phyloP scores from a whole-genome alignment of 148 eudicot genomes.

The Cornus controversa region DNA sequence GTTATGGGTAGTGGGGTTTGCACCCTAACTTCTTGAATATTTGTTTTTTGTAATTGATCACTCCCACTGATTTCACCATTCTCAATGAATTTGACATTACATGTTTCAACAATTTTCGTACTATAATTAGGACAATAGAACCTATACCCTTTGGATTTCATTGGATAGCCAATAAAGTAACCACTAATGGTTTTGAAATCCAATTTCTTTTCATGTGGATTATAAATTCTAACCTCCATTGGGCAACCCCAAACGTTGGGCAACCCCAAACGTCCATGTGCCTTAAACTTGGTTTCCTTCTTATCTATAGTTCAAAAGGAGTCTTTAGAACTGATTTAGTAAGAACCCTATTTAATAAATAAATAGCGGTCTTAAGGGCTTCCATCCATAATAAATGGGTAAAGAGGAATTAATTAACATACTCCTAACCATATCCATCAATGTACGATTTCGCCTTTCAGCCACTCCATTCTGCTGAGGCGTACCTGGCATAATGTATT shows the following conservation, averaged over 20 bases:
- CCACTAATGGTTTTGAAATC: not conserved
- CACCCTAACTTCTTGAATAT: no score
- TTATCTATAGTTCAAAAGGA: not conserved
- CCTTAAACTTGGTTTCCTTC: constrained; percentile 2
- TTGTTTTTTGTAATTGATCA: no score
- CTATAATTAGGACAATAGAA: not conserved
- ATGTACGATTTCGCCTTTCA: not conserved
- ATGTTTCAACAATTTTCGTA: no score
- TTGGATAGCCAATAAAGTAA: not conserved
- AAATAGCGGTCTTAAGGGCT: not conserved
- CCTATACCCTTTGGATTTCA: not conserved
- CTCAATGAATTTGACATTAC: not conserved
- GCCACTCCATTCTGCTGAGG: constrained; percentile 2
- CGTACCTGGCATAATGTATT: not conserved
- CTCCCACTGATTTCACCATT: not conserved
- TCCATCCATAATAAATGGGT: not conserved
- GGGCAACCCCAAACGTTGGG: constrained; percentile 13
- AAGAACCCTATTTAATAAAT: not conserved
- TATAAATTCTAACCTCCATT: not conserved
- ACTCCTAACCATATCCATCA: not conserved
- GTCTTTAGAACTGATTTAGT: not conserved
- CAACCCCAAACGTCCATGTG: not conserved
- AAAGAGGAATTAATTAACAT: not conserved
- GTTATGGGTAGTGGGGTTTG: no score
- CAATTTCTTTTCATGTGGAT: constrained; percentile 3